Evolutionary conservation across 169 alveolate species (phyloP), one percentile per base, ranked within the genome.

Genomic region (Theileria equi): DNA sequence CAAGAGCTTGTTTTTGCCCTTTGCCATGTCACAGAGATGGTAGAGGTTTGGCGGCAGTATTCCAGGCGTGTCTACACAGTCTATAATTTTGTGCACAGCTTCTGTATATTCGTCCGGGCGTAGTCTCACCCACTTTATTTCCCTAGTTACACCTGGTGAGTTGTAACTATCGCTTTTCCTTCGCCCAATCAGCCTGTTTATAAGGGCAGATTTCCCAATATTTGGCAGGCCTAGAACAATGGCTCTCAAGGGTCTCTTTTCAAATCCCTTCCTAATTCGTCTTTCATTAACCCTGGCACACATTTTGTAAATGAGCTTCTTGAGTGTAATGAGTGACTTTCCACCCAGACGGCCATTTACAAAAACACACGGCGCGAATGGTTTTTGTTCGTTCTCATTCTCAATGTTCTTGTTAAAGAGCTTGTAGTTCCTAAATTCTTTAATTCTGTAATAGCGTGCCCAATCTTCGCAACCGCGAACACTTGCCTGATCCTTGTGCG

Each of bases 201-300:
- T 76, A 16, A 90, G 62, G 6, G 93, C 91, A 31, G 90, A 74
- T 68, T 90, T 90, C 1, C 94, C 94, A 16, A 88, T 91, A 45
- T 90, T 90, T 0, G 94, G 94, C 76, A 83, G 52, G 6, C 94
- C 94, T 23, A 90, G 54, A 23, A 88, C 74, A 17, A 90, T 85
- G 29, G 88, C 81, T 19, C 92, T 81, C 10, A 90, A 63, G 53
- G 88, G 88, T 41, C 89, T 73, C 26, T 78, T 73, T 11, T 57
- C 53, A 35, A 84, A 25, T 0, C 92, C 92, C 38, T 67, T 59
- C 44, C 76, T 67, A 45, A 40, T 43, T 43, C 88, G 68, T 26
- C 72, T 38, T 45, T 76, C 82, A 45, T 69, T 73, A 23, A 77
- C 72, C 50, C 85, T 61, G 1, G 59, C 58, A 41, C 82, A 66